Base-by-base conservation (phyloP, 192 early-diverging fungal species). In the Cetraspora pellucida region DNA sequence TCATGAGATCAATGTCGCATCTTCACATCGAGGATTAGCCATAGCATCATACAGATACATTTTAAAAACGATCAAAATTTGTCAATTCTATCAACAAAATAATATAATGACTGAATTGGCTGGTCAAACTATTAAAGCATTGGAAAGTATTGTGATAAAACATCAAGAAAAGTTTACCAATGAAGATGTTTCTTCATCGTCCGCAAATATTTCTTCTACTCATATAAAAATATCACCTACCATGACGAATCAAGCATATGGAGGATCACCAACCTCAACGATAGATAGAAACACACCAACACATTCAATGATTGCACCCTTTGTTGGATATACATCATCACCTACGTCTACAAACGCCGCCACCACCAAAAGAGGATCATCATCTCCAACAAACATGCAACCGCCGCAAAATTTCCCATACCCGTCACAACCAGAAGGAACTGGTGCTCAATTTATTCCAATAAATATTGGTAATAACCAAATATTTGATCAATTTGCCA, bases 91-190 rank as follows among this genome's bases (percentile, higher is more conserved):
- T 61, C 37, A 16, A 28, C 43, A 63, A 63, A 52, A 75, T 64
- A 54, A 54, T 49, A 43, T 75, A 11, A 63, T 75, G 73, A 25
- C 43, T 28, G 73, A 75, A 37, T 64, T 75, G 10, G 73, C 31
- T 2, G n/a, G 57, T 46, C 59, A 75, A 75, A 75, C 60, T n/a
- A 47, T 50, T 30, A 49, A 49, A 30, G 43, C 28, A 16, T 47
- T 75, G 11, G 59, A 75, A 63, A 46, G 25, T 28, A 25, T 64
- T 64, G 30, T 75, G 16, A 60, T 27, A 17, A 27, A 52, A 16
- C 8, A 75, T 49, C 73, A 54, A 60, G 59, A 75, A 30, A 47
- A 55, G 37, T 72, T 43, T 10, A 19, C 25, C n/a, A n/a, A 72
- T n/a, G 52, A 37, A 72, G 30, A 52, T 27, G 37, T 72, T n/a